Conservation (phyloP, 1,284 basidiomycete species). For the Puccinia horiana region DNA sequence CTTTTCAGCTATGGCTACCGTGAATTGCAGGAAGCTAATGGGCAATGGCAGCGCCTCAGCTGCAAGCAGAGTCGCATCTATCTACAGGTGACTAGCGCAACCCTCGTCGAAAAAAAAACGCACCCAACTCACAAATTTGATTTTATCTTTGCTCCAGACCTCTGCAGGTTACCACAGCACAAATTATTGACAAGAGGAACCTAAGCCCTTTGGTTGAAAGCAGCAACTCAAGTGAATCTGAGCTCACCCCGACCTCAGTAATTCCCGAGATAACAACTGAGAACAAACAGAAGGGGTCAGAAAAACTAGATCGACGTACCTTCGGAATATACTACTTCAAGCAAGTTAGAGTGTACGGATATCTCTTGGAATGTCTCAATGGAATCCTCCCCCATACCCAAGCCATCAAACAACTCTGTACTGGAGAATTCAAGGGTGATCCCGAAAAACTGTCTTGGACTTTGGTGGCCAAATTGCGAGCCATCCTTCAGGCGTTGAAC, state of each 20-base stretch:
- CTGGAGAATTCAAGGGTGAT: not conserved
- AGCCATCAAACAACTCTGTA: not conserved
- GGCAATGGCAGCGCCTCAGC: not conserved
- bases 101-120: too few species aligned
- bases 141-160: not conserved
- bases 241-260: not conserved
- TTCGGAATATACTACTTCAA: not conserved
- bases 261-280: not conserved
- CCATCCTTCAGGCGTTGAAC: not conserved
- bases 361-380: not conserved
- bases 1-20: not conserved
- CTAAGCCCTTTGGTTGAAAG: not conserved
- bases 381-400: not conserved
- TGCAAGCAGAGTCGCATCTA: not conserved
- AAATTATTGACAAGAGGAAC: not conserved
- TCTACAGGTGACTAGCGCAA: not conserved
- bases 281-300: not conserved
- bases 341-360: conserved; percentile 1
- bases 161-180: not conserved
- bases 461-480: conserved; percentile 11
- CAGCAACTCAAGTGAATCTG: not conserved
- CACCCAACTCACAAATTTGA: not conserved
- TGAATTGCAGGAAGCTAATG: not conserved
- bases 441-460: not conserved
- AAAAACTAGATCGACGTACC: not conserved